Conservation (phyloP, 768 basidiomycete genomes). For the Leccinum ochraceum region DNA sequence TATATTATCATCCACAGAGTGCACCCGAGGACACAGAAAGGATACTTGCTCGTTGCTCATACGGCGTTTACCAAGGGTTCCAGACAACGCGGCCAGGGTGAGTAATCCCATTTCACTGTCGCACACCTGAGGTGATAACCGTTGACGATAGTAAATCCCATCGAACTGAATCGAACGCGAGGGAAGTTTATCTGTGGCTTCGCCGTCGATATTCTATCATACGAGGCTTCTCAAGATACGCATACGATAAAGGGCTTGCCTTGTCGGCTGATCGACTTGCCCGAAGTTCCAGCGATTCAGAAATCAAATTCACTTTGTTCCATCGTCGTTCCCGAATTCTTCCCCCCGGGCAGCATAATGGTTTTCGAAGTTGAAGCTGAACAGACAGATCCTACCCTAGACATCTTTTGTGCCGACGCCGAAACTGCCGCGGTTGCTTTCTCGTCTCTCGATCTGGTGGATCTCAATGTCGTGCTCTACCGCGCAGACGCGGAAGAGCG, state of each 20-base stretch:
- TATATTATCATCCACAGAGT: constrained; percentile 94
- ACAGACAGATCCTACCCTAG: constrained; percentile 68
- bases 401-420: constrained; percentile 68
- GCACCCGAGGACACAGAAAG: constrained; percentile 86
- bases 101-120: constrained; percentile 26
- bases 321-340: constrained; percentile 80
- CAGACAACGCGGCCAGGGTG: constrained; percentile 80
- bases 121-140: background rate
- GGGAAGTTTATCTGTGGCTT: constrained; percentile 84
- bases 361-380: constrained; percentile 86
- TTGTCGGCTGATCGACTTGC: constrained; percentile 63
- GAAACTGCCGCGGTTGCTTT: constrained; percentile 78
- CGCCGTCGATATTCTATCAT: constrained; percentile 65
- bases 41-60: constrained; percentile 89
- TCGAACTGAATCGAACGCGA: constrained; percentile 78
- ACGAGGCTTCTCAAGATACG: constrained; percentile 51
- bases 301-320: constrained; percentile 75
- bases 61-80: constrained; percentile 87
- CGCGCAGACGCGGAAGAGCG: constrained; percentile 90
- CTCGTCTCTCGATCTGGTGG: constrained; percentile 71
- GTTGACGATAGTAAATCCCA: constrained; percentile 63
- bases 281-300: constrained; percentile 56
- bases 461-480: constrained; percentile 86
- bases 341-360: constrained; percentile 97
- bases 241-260: constrained; percentile 70